Percentiles rank a stretch among this genome's conserved stretches.
Evolutionary conservation across 495 filamentous ascomycete species (phyloP).

Genomic region (Penicillium lividum): DNA sequence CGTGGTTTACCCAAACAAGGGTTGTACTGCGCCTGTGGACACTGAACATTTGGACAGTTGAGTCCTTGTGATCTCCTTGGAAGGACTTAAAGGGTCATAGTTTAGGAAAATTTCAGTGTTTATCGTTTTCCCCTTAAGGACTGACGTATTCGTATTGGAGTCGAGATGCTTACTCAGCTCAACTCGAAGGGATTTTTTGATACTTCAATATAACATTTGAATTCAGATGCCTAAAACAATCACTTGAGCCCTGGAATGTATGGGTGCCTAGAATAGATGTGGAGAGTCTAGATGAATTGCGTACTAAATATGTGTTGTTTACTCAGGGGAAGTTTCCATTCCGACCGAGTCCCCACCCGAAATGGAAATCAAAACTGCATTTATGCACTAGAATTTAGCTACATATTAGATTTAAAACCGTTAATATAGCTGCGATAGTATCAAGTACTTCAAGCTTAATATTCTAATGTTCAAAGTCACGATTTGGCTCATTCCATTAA

Average conservation of each 20-base stretch:
- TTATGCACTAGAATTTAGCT: background rate
- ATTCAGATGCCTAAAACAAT: background rate
- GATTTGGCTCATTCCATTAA: background rate
- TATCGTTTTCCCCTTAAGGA: background rate
- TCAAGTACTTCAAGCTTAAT: background rate
- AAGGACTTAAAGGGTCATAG: too few species aligned
- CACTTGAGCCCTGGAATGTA: background rate
- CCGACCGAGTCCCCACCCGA: background rate
- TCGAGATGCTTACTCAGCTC: background rate
- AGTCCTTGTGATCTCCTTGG: too few species aligned
- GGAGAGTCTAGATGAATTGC: background rate
- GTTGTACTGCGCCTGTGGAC: too few species aligned
- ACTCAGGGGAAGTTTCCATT: background rate
- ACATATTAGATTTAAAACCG: background rate
- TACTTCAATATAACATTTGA: too few species aligned
- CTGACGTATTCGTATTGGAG: background rate
- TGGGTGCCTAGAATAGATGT: background rate
- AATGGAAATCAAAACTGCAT: background rate
- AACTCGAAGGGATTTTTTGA: too few species aligned
- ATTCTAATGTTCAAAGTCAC: background rate
- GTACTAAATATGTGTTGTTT: background rate
- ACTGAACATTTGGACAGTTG: too few species aligned
- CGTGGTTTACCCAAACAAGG: background rate
- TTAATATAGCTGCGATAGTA: background rate
- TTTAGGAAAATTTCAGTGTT: too few species aligned